phyloP scores from a whole-genome alignment of 495 filamentous ascomycete genomes.

The Aspergillus coremiiformis region DNA sequence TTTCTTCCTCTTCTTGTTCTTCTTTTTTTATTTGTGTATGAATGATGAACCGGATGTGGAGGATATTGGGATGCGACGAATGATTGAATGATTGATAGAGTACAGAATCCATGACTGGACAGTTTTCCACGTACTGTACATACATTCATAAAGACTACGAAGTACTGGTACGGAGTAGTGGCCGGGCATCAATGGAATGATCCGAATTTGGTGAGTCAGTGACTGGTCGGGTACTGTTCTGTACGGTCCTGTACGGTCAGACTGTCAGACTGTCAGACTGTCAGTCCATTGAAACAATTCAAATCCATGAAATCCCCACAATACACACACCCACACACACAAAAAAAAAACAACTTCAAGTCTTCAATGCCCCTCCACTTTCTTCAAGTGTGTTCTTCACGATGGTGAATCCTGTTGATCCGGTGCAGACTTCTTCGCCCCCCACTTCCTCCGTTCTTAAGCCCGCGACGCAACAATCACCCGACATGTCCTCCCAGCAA shows the following conservation, averaged over 20 bases:
- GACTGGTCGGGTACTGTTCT: conserved; percentile 10
- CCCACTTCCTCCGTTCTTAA: conserved; percentile 10
- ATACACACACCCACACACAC: conserved; percentile 27
- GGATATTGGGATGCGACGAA: conserved; percentile 5
- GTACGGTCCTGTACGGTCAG: no score
- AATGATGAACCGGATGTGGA: conserved; percentile 11
- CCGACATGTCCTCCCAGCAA: conserved; percentile 18
- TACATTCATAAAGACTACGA: conserved; percentile 4
- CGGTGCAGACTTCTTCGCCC: conserved; percentile 16
- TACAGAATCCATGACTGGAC: not conserved
- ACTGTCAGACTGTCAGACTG: no score
- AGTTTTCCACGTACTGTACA: no score
- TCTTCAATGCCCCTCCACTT: conserved; percentile 25
- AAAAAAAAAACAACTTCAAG: conserved; percentile 14
- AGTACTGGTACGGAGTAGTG: conserved; percentile 12
- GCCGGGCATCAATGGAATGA: conserved; percentile 40
- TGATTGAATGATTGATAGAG: not conserved
- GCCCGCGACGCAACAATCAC: conserved; percentile 10
- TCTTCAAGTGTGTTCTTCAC: conserved; percentile 12
- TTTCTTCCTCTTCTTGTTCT: conserved; percentile 14
- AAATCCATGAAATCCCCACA: conserved; percentile 3
- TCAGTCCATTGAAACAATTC: no score
- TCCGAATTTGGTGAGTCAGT: conserved; percentile 32
- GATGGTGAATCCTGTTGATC: conserved; percentile 26
- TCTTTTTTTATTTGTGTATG: conserved; percentile 19